Conservation (phyloP, 768 basidiomycete species). For the Russula earlei region DNA sequence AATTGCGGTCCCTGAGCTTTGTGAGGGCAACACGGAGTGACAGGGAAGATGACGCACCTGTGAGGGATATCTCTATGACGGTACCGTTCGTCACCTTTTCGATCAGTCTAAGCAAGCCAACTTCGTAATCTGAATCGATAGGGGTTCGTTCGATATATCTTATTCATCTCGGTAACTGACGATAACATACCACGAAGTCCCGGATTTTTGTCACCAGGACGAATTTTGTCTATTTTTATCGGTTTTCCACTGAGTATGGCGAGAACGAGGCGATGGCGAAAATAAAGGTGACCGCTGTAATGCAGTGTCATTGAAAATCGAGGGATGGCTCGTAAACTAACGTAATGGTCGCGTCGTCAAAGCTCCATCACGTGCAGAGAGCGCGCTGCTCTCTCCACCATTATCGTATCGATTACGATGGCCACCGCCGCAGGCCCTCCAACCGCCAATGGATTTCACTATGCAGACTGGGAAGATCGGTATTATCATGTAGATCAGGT, state of each 20-base stretch:
- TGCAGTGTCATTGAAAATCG: conserved; percentile 28
- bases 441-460: conserved; percentile 30
- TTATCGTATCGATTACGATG: background rate
- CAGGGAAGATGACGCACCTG: conserved; percentile 43
- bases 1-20: conserved; percentile 68
- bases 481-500: conserved; percentile 84
- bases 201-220: conserved; percentile 88
- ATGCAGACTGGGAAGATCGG: conserved; percentile 46
- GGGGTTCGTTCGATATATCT: background rate
- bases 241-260: conserved; percentile 82
- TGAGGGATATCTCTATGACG: conserved; percentile 90
- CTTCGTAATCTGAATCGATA: conserved; percentile 67
- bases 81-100: conserved; percentile 94
- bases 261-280: conserved; percentile 80
- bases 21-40: background rate
- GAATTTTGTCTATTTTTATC: conserved; percentile 78
- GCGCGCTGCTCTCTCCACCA: background rate
- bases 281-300: conserved; percentile 73
- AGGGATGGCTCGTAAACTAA: too few relatives aligned
- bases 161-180: background rate
- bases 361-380: background rate
- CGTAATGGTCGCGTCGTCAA: conserved; percentile 12
- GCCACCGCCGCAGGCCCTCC: too few relatives aligned
- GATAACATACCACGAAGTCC: conserved; percentile 67
- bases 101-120: conserved; percentile 76